A percentile compares a stretch with the other conserved stretches of the same genome.
Conservation (phyloP, 495 filamentous ascomycete genomes). For the Penicillium cataractarum region DNA sequence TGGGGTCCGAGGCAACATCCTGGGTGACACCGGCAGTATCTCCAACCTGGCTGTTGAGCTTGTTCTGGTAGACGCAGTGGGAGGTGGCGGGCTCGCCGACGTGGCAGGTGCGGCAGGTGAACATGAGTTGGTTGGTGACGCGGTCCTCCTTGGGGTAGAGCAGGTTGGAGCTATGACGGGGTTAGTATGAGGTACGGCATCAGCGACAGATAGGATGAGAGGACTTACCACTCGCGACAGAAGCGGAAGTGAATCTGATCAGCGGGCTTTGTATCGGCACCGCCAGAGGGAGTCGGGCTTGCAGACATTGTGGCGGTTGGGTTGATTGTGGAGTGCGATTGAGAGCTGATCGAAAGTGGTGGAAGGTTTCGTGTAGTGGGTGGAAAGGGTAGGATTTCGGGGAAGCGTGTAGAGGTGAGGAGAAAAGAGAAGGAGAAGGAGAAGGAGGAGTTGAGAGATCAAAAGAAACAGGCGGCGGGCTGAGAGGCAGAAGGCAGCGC, state of each 20-base stretch:
- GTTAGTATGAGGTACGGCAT: slow-evolving; percentile 15
- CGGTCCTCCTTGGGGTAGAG: slow-evolving; percentile 94
- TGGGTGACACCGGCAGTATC: slow-evolving; percentile 97
- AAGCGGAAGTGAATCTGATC: slow-evolving; percentile 94
- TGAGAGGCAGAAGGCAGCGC: background rate
- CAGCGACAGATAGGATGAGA: background rate
- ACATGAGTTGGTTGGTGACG: slow-evolving; percentile 64
- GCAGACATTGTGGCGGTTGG: slow-evolving; percentile 52
- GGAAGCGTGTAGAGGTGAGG: background rate
- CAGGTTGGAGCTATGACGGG: slow-evolving; percentile 77
- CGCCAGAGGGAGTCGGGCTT: slow-evolving; percentile 60
- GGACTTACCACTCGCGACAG: slow-evolving; percentile 85
- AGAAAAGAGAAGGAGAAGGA: background rate
- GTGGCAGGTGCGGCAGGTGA: slow-evolving; percentile 87
- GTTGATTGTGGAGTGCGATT: background rate
- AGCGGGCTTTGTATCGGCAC: slow-evolving; percentile 57
- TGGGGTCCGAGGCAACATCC: slow-evolving; percentile 95
- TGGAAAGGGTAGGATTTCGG: background rate
- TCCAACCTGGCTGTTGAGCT: slow-evolving; percentile 82
- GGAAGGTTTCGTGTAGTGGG: background rate
- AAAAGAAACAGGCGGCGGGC: too few species aligned
- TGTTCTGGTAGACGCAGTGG: slow-evolving; percentile 89
- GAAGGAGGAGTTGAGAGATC: background rate
- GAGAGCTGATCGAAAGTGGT: background rate
- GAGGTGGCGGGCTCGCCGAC: slow-evolving; percentile 83